Conservation (phyloP, 2,329 filamentous ascomycete genomes). For the Scedosporium minutisporum region DNA sequence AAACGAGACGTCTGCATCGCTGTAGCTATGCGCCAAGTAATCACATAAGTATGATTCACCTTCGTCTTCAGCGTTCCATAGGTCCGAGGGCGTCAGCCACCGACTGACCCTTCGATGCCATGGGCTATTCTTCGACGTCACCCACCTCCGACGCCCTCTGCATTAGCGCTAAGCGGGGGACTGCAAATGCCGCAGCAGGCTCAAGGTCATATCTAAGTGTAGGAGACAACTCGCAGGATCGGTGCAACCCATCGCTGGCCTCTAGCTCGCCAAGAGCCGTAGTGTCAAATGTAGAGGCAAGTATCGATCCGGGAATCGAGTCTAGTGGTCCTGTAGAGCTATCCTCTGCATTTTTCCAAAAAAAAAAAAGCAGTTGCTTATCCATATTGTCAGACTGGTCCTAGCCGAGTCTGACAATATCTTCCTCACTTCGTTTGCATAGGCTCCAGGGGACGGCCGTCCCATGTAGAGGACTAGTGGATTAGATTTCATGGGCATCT, state of each 20-base stretch:
- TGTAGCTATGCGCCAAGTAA: no score
- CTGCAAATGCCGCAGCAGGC: not conserved
- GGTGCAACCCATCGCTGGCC: not conserved
- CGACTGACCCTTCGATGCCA: not conserved
- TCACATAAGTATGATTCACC: no score
- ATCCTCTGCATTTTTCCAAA: no score
- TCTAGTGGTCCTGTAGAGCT: no score
- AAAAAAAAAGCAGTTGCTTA: no score
- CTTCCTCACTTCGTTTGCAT: not conserved
- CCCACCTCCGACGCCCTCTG: not conserved
- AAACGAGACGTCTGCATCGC: no score
- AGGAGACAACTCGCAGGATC: not conserved
- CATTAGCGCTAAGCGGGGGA: not conserved
- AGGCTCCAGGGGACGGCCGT: not conserved
- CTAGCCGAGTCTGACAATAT: not conserved
- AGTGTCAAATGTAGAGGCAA: not conserved
- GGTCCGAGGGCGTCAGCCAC: not conserved
- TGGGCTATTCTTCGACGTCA: not conserved
- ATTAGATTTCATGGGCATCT: constrained; percentile 9
- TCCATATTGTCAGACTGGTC: not conserved
- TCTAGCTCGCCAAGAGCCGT: not conserved
- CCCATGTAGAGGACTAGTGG: not conserved
- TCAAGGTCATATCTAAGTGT: not conserved
- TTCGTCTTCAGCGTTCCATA: no score
- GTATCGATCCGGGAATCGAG: not conserved